These are phyloP conservation scores for Pseudogymnoascus sp. DNA, from an alignment of 2,329 filamentous ascomycete genomes.

Conservation along the genomic window DNA sequence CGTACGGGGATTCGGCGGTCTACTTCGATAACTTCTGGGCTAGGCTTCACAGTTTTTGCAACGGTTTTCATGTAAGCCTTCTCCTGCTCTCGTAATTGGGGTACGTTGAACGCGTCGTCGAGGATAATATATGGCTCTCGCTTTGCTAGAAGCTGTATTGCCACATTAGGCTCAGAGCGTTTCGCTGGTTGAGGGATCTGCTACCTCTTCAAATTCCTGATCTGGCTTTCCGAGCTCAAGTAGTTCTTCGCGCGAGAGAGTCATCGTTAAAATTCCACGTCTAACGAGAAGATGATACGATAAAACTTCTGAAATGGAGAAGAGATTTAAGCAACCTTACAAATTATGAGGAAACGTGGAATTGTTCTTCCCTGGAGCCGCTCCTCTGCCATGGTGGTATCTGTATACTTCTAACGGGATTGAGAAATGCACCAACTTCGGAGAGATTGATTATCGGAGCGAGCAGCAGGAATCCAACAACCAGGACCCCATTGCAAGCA, in stretches of 20 bases:
- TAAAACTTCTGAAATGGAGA: background rate
- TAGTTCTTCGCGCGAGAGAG: background rate
- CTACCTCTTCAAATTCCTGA: background rate
- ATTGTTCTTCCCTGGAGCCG: background rate
- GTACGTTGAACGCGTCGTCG: background rate
- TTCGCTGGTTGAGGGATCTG: background rate
- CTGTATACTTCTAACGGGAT: background rate
- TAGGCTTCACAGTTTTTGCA: background rate
- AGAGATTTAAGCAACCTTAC: background rate
- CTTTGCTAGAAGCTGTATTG: background rate
- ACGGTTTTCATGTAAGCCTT: background rate
- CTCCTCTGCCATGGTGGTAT: background rate
- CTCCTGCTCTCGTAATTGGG: background rate
- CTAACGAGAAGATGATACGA: background rate
- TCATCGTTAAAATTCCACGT: background rate
- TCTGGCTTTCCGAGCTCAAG: background rate
- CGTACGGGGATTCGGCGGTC: conserved; percentile 21
- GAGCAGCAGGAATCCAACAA: background rate
- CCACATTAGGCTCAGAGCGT: background rate
- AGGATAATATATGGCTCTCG: background rate
- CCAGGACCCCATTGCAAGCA: background rate
- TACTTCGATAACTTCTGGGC: conserved; percentile 15
- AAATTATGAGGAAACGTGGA: background rate
- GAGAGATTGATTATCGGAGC: background rate
- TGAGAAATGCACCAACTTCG: background rate